Evolutionary conservation across 2,329 filamentous ascomycete genomes (phyloP).

Genomic region (Ascosphaera apis): DNA sequence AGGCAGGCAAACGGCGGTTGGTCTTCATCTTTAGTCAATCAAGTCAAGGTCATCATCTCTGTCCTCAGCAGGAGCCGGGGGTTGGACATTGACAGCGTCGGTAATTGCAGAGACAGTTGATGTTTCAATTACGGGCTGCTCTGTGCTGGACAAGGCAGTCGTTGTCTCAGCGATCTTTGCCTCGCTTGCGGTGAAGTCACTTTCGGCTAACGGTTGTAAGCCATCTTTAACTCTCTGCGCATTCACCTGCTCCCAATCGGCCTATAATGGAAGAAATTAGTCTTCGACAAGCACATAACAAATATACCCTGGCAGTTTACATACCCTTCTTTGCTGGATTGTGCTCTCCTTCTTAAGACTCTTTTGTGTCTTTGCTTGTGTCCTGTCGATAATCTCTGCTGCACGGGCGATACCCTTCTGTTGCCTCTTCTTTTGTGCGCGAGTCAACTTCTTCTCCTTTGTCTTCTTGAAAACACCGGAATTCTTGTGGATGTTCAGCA

Average conservation of each 20-base stretch:
- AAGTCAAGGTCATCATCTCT: no score
- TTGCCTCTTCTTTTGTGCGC: slow-evolving; percentile 30
- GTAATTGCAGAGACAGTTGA: no score
- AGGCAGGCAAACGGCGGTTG: no score
- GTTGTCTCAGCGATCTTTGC: no score
- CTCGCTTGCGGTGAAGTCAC: no score
- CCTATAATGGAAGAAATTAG: slow-evolving; percentile 10
- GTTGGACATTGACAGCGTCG: no score
- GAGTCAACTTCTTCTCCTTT: slow-evolving; percentile 25
- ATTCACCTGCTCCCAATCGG: slow-evolving; percentile 21
- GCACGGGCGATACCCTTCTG: slow-evolving; percentile 32
- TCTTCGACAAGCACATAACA: slow-evolving; percentile 3
- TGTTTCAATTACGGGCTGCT: no score
- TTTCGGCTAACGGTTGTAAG: no score
- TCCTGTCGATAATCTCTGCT: slow-evolving; percentile 29
- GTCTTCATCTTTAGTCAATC: no score
- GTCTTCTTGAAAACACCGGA: slow-evolving; percentile 29
- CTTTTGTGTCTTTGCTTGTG: slow-evolving; percentile 31
- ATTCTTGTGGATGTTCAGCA: slow-evolving; percentile 26
- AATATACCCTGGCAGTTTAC: not conserved
- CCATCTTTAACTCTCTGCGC: no score
- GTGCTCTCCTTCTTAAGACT: slow-evolving; percentile 25
- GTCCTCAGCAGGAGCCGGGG: no score
- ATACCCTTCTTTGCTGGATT: slow-evolving; percentile 24
- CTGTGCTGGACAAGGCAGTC: no score